phyloP scores from a whole-genome alignment of 495 filamentous ascomycete species.

The Penicillium cataractarum region DNA sequence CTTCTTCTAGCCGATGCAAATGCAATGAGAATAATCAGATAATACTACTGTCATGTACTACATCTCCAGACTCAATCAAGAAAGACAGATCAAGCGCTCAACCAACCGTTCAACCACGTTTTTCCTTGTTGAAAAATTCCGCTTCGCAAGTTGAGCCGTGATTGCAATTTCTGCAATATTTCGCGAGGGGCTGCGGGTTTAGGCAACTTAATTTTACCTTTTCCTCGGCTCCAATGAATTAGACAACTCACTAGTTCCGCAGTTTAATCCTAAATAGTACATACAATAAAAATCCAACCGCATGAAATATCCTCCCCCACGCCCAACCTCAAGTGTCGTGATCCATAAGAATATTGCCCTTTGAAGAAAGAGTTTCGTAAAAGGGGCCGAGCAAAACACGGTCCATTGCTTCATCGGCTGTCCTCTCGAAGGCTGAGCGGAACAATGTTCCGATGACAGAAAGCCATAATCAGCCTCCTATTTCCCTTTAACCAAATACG shows the following conservation, averaged over 20 bases:
- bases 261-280: not conserved
- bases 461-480: conserved; percentile 1
- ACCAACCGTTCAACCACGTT: conserved; percentile 1
- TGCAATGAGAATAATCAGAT: not conserved
- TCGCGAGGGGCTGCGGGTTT: not conserved
- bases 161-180: not conserved
- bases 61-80: not conserved
- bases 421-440: not conserved
- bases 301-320: not conserved
- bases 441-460: not conserved
- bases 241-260: not conserved
- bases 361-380: not conserved
- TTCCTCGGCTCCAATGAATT: not conserved
- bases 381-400: conserved; percentile 1
- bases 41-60: not conserved
- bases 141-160: not conserved
- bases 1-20: not conserved
- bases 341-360: not conserved
- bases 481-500: not conserved
- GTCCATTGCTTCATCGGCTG: not conserved
- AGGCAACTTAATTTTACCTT: conserved; percentile 4
- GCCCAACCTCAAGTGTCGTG: not conserved
- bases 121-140: not conserved
- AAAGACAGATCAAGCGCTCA: not conserved
- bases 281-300: not conserved